Percentiles rank a stretch among this genome's conserved stretches.
phyloP scores from a whole-genome alignment of 2,329 filamentous ascomycete genomes.

The Penicillium nordicum region DNA sequence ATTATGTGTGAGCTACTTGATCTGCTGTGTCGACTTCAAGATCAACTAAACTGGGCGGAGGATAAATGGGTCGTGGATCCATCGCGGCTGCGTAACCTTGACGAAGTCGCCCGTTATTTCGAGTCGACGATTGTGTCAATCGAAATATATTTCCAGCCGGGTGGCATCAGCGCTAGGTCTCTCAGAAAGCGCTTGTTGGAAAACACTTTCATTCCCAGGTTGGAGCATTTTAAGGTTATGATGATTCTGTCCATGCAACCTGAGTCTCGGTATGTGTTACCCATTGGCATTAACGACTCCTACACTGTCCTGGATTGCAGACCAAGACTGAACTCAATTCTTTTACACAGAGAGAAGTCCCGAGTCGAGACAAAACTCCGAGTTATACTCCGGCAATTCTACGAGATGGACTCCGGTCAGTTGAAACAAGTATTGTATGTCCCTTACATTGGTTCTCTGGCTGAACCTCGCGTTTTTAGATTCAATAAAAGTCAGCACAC shows the following conservation, averaged over 20 bases:
- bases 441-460: background rate
- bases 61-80: constrained; percentile 24
- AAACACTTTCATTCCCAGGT: constrained; percentile 22
- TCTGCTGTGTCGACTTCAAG: constrained; percentile 22
- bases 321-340: no score
- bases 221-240: constrained; percentile 32
- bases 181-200: constrained; percentile 29
- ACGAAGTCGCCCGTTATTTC: constrained; percentile 24
- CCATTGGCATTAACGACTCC: no score
- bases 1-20: constrained; percentile 25
- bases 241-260: constrained; percentile 28
- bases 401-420: constrained; percentile 8
- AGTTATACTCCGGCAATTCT: background rate
- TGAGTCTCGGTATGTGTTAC: constrained; percentile 18
- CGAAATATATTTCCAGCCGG: constrained; percentile 32
- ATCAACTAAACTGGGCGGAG: constrained; percentile 23
- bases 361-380: constrained; percentile 3
- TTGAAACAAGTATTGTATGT: no score
- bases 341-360: background rate
- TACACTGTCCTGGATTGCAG: no score
- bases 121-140: constrained; percentile 24
- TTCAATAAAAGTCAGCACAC: constrained; percentile 2
- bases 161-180: constrained; percentile 25
- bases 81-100: constrained; percentile 18
- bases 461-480: background rate